Conservation (phyloP, 2,329 filamentous ascomycete genomes). For the Sporothrix mexicana region DNA sequence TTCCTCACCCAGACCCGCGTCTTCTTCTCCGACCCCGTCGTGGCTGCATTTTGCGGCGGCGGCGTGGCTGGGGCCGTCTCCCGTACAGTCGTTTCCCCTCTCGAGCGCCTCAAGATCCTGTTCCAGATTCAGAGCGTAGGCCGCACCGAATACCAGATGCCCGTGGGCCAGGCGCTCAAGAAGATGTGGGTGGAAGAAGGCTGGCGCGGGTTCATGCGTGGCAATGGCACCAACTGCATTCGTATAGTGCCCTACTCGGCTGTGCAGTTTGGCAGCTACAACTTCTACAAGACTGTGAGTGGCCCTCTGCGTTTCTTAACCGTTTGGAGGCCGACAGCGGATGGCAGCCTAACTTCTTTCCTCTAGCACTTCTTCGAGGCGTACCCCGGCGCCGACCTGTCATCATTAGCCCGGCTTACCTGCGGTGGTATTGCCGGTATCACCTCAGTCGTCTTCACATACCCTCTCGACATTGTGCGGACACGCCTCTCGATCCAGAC, state of each 20-base stretch:
- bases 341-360: not conserved
- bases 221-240: slow-evolving; percentile 97
- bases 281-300: slow-evolving; percentile 85
- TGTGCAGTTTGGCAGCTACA: slow-evolving; percentile 98
- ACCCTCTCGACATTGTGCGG: slow-evolving; percentile 96
- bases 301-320: not conserved
- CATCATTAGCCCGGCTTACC: slow-evolving; percentile 75
- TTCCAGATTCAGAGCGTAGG: slow-evolving; percentile 93
- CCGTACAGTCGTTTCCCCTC: slow-evolving; percentile 91
- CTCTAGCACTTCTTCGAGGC: slow-evolving; percentile 73
- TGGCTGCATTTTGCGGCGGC: slow-evolving; percentile 91
- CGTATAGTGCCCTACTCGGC: slow-evolving; percentile 98
- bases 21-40: slow-evolving; percentile 77
- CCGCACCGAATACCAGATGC: slow-evolving; percentile 90
- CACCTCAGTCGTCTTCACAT: slow-evolving; percentile 93
- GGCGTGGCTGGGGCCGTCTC: slow-evolving; percentile 97
- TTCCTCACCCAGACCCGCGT: slow-evolving; percentile 50
- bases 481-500: slow-evolving; percentile 96
- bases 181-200: slow-evolving; percentile 99
- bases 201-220: slow-evolving; percentile 96
- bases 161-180: slow-evolving; percentile 81
- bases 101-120: slow-evolving; percentile 96
- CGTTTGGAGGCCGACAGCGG: not conserved
- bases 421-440: slow-evolving; percentile 93
- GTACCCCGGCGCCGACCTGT: slow-evolving; percentile 74